Conservation (phyloP, 208 protist genomes). For the Leishmania arabica region DNA sequence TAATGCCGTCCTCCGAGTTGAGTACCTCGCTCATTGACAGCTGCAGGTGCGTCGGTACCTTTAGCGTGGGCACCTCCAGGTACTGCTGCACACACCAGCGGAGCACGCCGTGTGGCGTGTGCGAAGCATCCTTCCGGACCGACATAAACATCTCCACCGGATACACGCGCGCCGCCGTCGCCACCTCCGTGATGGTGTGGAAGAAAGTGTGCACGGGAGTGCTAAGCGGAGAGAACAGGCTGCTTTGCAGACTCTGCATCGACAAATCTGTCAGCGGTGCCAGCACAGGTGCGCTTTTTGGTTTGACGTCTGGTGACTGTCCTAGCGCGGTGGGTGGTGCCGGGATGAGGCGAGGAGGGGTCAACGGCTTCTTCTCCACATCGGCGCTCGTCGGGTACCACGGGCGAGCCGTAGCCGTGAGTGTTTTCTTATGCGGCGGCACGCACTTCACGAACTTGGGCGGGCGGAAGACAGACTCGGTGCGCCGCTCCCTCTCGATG, state of each 20-base stretch:
- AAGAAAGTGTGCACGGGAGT: conserved; percentile 55
- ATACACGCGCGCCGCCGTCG: conserved; percentile 54
- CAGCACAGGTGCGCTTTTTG: conserved; percentile 21
- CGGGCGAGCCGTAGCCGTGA: conserved; percentile 55
- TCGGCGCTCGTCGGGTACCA: conserved; percentile 44
- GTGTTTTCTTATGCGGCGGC: conserved; percentile 44
- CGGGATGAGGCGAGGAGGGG: conserved; percentile 33
- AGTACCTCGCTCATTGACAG: conserved; percentile 67
- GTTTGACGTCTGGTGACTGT: conserved; percentile 45
- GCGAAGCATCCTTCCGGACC: conserved; percentile 72
- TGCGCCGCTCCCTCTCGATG: conserved; percentile 61
- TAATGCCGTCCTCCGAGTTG: conserved; percentile 49
- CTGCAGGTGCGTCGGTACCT: conserved; percentile 80
- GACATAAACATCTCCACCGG: conserved; percentile 84
- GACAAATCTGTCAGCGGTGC: conserved; percentile 24
- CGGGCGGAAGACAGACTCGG: conserved; percentile 69
- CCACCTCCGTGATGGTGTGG: conserved; percentile 66
- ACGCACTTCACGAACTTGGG: conserved; percentile 45
- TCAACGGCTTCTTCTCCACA: conserved; percentile 20
- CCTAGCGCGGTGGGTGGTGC: conserved; percentile 61
- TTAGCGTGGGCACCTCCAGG: conserved; percentile 67
- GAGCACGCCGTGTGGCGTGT: conserved; percentile 86
- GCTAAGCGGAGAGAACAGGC: conserved; percentile 61
- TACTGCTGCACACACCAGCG: conserved; percentile 80
- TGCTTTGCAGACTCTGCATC: conserved; percentile 30